Evolutionary conservation across 345 rosid species (phyloP).

Genomic region (Citrus mangshanensis): DNA sequence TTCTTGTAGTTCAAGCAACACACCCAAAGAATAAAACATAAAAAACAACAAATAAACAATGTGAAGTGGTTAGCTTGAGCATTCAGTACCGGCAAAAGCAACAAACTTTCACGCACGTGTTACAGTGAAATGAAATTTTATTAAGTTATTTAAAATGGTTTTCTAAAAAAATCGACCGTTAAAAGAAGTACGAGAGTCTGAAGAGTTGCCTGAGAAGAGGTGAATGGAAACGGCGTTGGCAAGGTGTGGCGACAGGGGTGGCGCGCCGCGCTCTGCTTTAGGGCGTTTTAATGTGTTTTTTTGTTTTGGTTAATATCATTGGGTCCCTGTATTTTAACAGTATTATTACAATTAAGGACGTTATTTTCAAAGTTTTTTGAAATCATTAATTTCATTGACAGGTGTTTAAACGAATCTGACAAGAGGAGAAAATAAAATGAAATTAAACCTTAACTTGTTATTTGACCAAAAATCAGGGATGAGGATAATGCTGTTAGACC

Average conservation of each 20-base stretch:
- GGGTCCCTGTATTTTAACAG: not conserved
- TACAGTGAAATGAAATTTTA: not conserved
- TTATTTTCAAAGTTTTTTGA: too few relatives aligned
- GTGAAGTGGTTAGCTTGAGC: not conserved
- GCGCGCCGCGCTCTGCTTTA: constrained; percentile 9
- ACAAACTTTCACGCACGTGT: not conserved
- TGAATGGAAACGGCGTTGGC: not conserved
- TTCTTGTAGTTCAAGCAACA: not conserved
- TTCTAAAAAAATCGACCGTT: not conserved
- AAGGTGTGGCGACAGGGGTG: not conserved
- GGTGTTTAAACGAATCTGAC: too few relatives aligned
- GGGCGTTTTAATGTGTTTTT: not conserved
- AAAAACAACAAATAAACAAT: not conserved
- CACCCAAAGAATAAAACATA: not conserved
- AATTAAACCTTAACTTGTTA: too few relatives aligned
- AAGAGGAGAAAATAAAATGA: too few relatives aligned
- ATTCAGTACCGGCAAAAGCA: not conserved
- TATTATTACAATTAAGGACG: not conserved
- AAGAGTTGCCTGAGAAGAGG: not conserved
- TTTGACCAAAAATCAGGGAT: too few relatives aligned
- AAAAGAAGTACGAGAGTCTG: not conserved
- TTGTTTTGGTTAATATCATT: too few relatives aligned
- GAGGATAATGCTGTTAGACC: too few relatives aligned
- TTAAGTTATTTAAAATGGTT: not conserved
- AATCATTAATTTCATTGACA: too few relatives aligned